phyloP scores from a whole-genome alignment of 305 asterid genomes.

The Plantago rigida region DNA sequence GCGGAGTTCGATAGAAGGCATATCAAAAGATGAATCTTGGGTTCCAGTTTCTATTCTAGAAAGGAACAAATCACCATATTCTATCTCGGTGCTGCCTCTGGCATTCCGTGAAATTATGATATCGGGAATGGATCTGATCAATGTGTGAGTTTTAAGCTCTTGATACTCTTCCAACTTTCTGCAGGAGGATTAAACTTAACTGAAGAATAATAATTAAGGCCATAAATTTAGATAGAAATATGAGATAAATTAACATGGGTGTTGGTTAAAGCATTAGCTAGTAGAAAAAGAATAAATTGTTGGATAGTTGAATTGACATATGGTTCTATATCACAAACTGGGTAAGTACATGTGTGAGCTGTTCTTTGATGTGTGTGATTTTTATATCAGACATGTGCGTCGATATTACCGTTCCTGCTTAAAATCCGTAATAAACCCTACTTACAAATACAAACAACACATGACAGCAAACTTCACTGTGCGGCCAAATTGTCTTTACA shows the following conservation, averaged over 20 bases:
- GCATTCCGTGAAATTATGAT: constrained; percentile 66
- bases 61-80: constrained; percentile 85
- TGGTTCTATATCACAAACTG: too few species aligned
- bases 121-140: constrained; percentile 86
- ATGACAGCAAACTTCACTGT: too few species aligned
- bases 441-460: too few species aligned
- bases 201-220: not conserved
- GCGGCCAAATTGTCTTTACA: too few species aligned
- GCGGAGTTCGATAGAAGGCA: constrained; percentile 78
- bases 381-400: too few species aligned
- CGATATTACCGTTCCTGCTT: too few species aligned
- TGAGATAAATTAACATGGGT: not conserved
- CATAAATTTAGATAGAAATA: not conserved
- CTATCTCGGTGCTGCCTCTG: constrained; percentile 83
- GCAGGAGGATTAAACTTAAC: constrained; percentile 16
- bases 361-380: too few species aligned
- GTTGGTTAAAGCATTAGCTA: constrained; percentile 1
- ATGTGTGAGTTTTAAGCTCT: constrained; percentile 48
- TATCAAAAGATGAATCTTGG: constrained; percentile 86
- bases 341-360: not conserved
- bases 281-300: constrained; percentile 15
- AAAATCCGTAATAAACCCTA: too few species aligned
- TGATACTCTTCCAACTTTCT: constrained; percentile 9
- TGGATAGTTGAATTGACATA: not conserved
- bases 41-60: constrained; percentile 76